A percentile compares a stretch with the other conserved stretches of the same genome.
Evolutionary conservation across 2,329 filamentous ascomycete genomes (phyloP).

Genomic region (Diplodia mutila): DNA sequence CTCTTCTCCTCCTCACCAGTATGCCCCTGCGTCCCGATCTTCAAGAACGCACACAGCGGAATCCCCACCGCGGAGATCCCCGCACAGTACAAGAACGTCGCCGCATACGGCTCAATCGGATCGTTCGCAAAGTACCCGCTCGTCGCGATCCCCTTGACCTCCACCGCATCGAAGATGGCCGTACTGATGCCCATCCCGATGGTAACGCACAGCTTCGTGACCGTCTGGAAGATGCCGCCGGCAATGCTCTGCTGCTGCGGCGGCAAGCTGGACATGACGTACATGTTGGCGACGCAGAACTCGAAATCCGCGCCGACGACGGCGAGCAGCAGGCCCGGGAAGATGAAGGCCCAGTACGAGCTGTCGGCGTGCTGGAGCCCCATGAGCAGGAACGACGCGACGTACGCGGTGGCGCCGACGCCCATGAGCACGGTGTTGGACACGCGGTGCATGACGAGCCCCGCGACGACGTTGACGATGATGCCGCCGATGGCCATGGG

Average conservation of each 20-base stretch:
- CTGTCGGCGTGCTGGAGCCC: constrained; percentile 59
- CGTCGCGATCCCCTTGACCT: constrained; percentile 35
- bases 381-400: constrained; percentile 56
- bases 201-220: constrained; percentile 63
- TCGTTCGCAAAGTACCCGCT: constrained; percentile 50
- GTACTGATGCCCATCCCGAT: constrained; percentile 66
- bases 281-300: constrained; percentile 74
- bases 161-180: constrained; percentile 59
- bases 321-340: constrained; percentile 63
- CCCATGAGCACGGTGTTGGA: constrained; percentile 67
- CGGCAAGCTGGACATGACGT: constrained; percentile 68
- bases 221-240: constrained; percentile 70
- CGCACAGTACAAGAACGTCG: constrained; percentile 56
- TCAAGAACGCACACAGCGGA: constrained; percentile 57
- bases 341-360: constrained; percentile 68
- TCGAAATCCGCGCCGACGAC: constrained; percentile 71
- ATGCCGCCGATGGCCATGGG: constrained; percentile 68
- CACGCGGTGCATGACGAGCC: constrained; percentile 63
- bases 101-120: constrained; percentile 54
- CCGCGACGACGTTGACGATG: constrained; percentile 64
- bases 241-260: constrained; percentile 66
- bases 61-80: constrained; percentile 51
- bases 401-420: constrained; percentile 52
- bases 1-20: not conserved
- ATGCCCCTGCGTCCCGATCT: constrained; percentile 57